phyloP scores from a whole-genome alignment of 23 red algal genomes.

The Gracilaria vermiculophylla region DNA sequence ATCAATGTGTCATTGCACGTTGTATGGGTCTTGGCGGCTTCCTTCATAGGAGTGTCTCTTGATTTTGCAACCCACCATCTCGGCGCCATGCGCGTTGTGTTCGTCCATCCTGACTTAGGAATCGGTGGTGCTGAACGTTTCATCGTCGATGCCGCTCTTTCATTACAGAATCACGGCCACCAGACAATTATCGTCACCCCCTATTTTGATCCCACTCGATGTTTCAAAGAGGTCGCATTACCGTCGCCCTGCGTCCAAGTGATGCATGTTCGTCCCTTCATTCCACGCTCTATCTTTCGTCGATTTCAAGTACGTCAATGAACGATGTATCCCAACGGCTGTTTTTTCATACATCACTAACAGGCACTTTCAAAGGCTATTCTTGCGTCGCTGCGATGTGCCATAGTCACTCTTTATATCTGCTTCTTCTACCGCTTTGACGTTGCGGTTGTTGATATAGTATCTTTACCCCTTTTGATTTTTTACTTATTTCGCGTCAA shows the following conservation, averaged over 20 bases:
- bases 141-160: constrained; percentile 86
- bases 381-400: constrained; percentile 69
- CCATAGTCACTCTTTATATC: constrained; percentile 61
- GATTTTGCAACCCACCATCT: too few relatives aligned
- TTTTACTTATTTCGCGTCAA: constrained; percentile 69
- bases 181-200: constrained; percentile 69
- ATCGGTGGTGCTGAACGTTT: constrained; percentile 96
- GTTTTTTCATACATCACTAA: neutral
- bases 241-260: constrained; percentile 14
- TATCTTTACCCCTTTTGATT: constrained; percentile 77
- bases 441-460: constrained; percentile 83
- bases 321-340: neutral
- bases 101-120: constrained; percentile 98
- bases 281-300: constrained; percentile 60
- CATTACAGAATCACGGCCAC: constrained; percentile 55
- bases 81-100: constrained; percentile 62
- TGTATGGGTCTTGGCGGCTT: too few relatives aligned
- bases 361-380: constrained; percentile 44
- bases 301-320: constrained; percentile 27
- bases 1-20: too few relatives aligned
- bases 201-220: constrained; percentile 66
- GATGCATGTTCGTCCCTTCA: neutral
- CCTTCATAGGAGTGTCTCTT: too few relatives aligned
- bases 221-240: constrained; percentile 70
- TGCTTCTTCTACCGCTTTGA: constrained; percentile 47